Evolutionary conservation across 257 asterid genomes (phyloP).

Genomic region (Salvia hispanica): DNA sequence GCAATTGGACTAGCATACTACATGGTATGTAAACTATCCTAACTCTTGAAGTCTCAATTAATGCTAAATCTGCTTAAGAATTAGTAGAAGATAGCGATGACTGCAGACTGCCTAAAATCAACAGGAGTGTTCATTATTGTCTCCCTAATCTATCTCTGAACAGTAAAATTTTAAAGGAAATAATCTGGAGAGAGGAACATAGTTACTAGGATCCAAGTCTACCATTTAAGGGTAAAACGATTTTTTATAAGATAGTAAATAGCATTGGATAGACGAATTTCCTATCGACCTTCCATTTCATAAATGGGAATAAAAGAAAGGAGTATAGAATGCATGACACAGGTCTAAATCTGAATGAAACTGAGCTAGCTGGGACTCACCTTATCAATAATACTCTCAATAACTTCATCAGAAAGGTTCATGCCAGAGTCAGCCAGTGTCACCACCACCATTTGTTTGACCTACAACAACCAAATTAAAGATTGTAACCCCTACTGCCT

Average conservation of each 20-base stretch:
- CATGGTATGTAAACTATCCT: neutral
- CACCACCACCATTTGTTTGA: conserved; percentile 95
- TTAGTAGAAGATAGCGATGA: neutral
- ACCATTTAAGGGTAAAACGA: neutral
- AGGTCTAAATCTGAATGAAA: conserved; percentile 6
- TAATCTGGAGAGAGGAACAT: neutral
- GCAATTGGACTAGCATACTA: too few relatives aligned
- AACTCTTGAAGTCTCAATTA: neutral
- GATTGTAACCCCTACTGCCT: conserved; percentile 18
- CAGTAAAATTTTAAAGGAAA: neutral
- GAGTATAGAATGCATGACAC: conserved; percentile 12
- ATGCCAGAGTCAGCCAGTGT: conserved; percentile 94
- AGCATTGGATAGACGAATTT: neutral
- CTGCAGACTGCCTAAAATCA: neutral
- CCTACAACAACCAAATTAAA: conserved; percentile 44
- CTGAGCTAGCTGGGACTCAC: conserved; percentile 33
- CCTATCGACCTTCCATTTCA: neutral
- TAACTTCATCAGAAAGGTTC: conserved; percentile 80
- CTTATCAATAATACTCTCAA: conserved; percentile 81
- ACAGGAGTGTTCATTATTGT: neutral
- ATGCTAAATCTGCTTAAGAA: neutral
- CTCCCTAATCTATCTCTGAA: neutral
- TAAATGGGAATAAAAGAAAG: neutral
- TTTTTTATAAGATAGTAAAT: neutral
- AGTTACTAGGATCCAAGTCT: neutral